Evolutionary conservation across 805 yeast genomes (phyloP), one percentile per base, ranked within the genome.

Genomic region (Ogataea pilisensis): DNA sequence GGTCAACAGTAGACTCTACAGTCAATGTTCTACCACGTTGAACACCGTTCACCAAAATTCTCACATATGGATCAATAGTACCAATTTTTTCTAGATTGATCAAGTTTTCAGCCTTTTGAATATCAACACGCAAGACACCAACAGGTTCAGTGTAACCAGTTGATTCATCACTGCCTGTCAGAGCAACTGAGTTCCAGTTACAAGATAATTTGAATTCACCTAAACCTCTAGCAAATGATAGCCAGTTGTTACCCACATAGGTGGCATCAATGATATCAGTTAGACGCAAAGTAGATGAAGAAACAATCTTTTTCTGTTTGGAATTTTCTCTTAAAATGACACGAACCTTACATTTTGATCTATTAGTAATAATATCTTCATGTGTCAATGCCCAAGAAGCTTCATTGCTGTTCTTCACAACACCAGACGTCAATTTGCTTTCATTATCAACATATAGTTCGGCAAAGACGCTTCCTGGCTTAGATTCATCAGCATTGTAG

Each of bases 101-200:
- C 55, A 93, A 74, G 45, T 79, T 83, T 42, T 73, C 76, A 32
- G 95, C 97, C 45, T 73, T 75, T 50, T 75, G 76, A 45, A 93
- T 63, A 44, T 75, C 70, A 22, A 93, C 70, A 57, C 97, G 80
- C 5, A 90, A 73, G 26, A 85, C 91, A 59, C 99, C 99, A 58
- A 91, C 82, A 37, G 99, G 99, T 43, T 88, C 88, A n/a, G 88
- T 78, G 66, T 89, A 91, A 38, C 91, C 93, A 51, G 82, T 78
- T 18, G 85, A 65, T 45, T 88, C 86, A 30, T 79, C 64, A 14
- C 83, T 84, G 38, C 80, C 78, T 18, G 71, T 63, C 55, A 91
- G 65, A 22, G 73, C 78, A 38, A 90, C 95, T 8, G 98, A 91
- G 63, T 83, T 88, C 96, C 96, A 93, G 39, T 69, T 64, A 22